Percentiles rank a stretch among this genome's conserved stretches.
Evolutionary conservation across 2,329 filamentous ascomycete genomes (phyloP).

Genomic region (Penicillium corylophilum): DNA sequence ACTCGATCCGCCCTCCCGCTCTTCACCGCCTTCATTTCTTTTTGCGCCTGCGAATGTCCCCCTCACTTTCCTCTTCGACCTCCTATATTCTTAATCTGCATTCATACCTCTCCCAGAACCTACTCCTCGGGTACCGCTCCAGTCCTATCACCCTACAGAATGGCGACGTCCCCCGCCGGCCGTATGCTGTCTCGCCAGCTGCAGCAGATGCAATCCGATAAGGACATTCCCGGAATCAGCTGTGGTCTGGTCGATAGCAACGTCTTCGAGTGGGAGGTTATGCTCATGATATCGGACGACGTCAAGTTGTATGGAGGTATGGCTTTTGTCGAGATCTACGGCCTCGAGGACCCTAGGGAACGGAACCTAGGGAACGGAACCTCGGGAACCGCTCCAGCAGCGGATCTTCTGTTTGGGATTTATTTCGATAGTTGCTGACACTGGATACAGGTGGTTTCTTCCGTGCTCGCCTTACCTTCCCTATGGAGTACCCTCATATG

Average conservation of each 20-base stretch:
- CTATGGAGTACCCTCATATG: conserved; percentile 77
- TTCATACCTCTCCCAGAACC: not conserved
- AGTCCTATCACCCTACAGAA: conserved; percentile 18
- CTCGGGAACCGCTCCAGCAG: not conserved
- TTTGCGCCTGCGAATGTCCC: conserved; percentile 8
- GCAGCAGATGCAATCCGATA: conserved; percentile 89
- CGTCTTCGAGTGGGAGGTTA: conserved; percentile 97
- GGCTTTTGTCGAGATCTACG: not conserved
- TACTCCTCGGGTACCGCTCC: not conserved
- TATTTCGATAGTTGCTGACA: not conserved
- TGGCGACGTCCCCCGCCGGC: conserved; percentile 48
- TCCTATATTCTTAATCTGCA: not conserved
- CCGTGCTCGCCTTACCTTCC: conserved; percentile 79
- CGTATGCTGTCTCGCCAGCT: conserved; percentile 78
- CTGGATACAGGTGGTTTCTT: conserved; percentile 76
- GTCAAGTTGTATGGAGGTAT: conserved; percentile 89
- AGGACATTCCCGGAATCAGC: conserved; percentile 90
- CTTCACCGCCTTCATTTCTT: conserved; percentile 20
- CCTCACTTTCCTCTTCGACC: not conserved
- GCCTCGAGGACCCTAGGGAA: not conserved
- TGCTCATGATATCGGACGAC: conserved; percentile 96
- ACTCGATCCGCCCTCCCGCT: conserved; percentile 7
- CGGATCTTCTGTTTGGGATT: not conserved
- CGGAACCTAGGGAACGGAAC: not conserved
- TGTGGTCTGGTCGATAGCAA: conserved; percentile 84